Evolutionary conservation across 2,329 filamentous ascomycete species (phyloP), one percentile per base, ranked within the genome.

Genomic region (Scedosporium aurantiacum): DNA sequence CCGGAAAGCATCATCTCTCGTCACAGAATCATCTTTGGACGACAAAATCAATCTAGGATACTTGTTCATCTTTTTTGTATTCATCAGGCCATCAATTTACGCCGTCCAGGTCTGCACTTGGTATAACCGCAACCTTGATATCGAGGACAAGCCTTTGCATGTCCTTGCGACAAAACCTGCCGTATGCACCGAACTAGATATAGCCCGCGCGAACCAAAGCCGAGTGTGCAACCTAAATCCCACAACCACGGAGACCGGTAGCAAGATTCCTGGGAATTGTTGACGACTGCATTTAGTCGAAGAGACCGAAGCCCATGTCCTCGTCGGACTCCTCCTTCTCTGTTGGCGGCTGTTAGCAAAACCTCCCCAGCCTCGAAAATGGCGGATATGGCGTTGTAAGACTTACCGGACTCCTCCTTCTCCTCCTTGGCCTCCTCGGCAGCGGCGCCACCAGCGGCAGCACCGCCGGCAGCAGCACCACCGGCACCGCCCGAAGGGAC

Each of bases 401-500:
- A 62, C 90, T 82, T 90, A 93, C 91, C 85, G 85, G 94, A 90
- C 76, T 90, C 87, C 79, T 88, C 86, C 73, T 82, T 82, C 76
- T 86, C 85, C 73, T 82, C 83, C 68, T 83, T 79, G 66, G 76
- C 78, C 67, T 80, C 84, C 68, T 83, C 85, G 69, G 80, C 86
- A 68, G 78, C 85, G 70, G 79, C 86, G 70, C 80, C 89, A 70
- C 80, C 88, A 68, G 79, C 87, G 69, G 80, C 87, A 71, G 79
- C 88, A 73, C 80, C 89, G 74, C 79, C 88, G 71, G 80, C 81
- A 72, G 80, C 81, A 71, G 82, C 89, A 78, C 82, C 89, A 75
- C 86, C 91, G 73, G 81, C 84, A 78, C 92, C 92, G 73, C 92
- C 94, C 73, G 90, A 91, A 78, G 94, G 92, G 74, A 99, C 93